phyloP scores from a whole-genome alignment of 306 rosid genomes.

The Acmispon strigosus region DNA sequence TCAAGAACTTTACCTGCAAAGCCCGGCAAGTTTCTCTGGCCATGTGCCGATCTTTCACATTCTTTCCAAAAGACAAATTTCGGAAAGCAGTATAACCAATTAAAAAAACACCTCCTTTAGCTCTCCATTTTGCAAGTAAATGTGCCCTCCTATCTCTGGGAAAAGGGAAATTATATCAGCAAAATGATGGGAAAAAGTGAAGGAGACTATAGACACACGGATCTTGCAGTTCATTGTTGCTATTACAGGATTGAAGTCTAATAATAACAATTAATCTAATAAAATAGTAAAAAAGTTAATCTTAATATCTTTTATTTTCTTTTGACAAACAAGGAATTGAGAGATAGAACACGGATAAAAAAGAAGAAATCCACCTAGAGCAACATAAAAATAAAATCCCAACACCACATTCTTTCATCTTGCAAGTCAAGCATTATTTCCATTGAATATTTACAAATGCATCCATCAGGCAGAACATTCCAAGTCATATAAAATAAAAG shows the following conservation, averaged over 20 bases:
- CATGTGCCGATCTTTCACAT: conserved; percentile 65
- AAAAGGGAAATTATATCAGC: conserved; percentile 26
- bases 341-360: background rate
- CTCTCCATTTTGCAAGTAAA: conserved; percentile 81
- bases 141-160: conserved; percentile 82
- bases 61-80: conserved; percentile 74
- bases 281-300: background rate
- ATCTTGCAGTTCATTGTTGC: background rate
- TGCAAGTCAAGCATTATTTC: no score
- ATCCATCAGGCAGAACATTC: no score
- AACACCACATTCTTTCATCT: background rate
- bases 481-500: no score
- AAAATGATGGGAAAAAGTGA: background rate
- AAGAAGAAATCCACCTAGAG: background rate
- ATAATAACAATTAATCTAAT: background rate
- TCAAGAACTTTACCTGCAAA: conserved; percentile 58
- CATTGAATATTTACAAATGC: no score
- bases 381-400: background rate
- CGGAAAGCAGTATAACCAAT: conserved; percentile 89
- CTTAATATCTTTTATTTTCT: background rate
- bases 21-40: conserved; percentile 72
- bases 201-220: background rate
- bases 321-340: background rate
- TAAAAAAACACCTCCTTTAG: conserved; percentile 87
- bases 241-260: background rate